phyloP scores from a whole-genome alignment of 208 protist species.

The Trypanosoma caninum region DNA sequence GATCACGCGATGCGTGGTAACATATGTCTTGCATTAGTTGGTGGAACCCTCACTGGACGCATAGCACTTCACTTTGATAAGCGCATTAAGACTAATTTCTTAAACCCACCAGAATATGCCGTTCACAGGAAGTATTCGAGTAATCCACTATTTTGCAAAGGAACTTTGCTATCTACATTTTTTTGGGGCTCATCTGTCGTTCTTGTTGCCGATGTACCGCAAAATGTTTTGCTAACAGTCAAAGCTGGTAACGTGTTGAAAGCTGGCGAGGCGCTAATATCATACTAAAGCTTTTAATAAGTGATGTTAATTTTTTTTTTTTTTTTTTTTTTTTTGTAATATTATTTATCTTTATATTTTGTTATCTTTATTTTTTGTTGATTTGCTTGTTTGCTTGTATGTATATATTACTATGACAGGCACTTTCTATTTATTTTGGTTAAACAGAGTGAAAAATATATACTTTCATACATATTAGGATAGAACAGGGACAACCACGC shows the following conservation, averaged over 20 bases:
- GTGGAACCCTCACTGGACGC: constrained; percentile 68
- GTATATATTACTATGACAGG: no score
- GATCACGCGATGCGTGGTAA: constrained; percentile 8
- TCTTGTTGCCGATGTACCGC: constrained; percentile 72
- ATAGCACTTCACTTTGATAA: constrained; percentile 64
- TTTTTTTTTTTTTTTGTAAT: constrained; percentile 3
- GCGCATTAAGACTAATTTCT: constrained; percentile 77
- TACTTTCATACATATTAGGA: constrained; percentile 6
- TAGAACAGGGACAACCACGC: no score
- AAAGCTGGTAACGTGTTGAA: constrained; percentile 53
- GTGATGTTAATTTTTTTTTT: constrained; percentile 5
- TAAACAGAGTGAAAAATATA: no score
- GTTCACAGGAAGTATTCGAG: constrained; percentile 47
- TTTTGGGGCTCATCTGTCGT: constrained; percentile 87
- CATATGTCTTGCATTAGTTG: constrained; percentile 65
- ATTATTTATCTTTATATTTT: constrained; percentile 1
- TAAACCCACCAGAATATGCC: constrained; percentile 76
- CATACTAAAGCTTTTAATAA: constrained; percentile 14
- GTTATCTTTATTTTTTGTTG: constrained; percentile 13
- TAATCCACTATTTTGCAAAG: constrained; percentile 32
- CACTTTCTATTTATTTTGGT: no score
- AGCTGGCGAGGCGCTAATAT: constrained; percentile 59
- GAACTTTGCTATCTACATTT: constrained; percentile 55
- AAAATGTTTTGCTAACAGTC: constrained; percentile 29
- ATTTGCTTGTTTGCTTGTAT: no score